Percentiles rank a stretch among this genome's conserved stretches.
Conservation (phyloP, 805 yeast genomes). For the Myxozyma melibiosi region DNA sequence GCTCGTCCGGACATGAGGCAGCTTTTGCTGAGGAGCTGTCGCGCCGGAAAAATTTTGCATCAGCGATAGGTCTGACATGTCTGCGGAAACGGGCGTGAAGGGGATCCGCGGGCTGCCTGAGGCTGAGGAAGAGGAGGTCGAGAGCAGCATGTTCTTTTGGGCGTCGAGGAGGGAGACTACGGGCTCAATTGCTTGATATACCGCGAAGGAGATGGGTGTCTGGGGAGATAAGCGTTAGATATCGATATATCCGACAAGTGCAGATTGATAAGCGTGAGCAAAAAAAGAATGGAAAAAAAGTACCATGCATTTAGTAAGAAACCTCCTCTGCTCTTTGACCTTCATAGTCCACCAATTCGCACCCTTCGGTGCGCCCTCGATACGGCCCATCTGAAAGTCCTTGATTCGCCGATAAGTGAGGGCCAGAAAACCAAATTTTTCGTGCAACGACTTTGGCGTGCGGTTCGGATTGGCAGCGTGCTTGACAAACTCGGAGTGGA, state of each 20-base stretch:
- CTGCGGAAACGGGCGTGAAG: slow-evolving; percentile 1
- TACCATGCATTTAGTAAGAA: slow-evolving; percentile 22
- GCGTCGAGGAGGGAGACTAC: slow-evolving; percentile 10
- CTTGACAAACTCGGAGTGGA: slow-evolving; percentile 17
- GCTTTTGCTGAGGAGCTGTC: neutral
- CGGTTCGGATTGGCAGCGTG: slow-evolving; percentile 21
- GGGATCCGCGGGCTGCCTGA: neutral
- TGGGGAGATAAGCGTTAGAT: neutral
- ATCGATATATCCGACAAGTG: no score
- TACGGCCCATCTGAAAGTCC: slow-evolving; percentile 18
- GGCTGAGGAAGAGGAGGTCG: neutral
- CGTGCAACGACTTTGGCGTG: slow-evolving; percentile 25
- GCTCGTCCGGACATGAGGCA: slow-evolving; percentile 3
- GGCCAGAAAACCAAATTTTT: slow-evolving; percentile 26
- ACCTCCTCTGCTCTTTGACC: slow-evolving; percentile 22
- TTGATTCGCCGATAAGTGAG: slow-evolving; percentile 24
- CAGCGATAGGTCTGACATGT: slow-evolving; percentile 5
- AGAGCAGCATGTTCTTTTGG: neutral
- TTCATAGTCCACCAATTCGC: slow-evolving; percentile 23
- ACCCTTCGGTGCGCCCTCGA: slow-evolving; percentile 16
- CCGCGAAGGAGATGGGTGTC: slow-evolving; percentile 23
- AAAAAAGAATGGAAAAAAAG: neutral
- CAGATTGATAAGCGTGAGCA: no score
- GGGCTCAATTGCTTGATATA: slow-evolving; percentile 17
- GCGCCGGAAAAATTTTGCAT: slow-evolving; percentile 11